phyloP scores from a whole-genome alignment of 345 rosid species.

The Litchi chinensis region DNA sequence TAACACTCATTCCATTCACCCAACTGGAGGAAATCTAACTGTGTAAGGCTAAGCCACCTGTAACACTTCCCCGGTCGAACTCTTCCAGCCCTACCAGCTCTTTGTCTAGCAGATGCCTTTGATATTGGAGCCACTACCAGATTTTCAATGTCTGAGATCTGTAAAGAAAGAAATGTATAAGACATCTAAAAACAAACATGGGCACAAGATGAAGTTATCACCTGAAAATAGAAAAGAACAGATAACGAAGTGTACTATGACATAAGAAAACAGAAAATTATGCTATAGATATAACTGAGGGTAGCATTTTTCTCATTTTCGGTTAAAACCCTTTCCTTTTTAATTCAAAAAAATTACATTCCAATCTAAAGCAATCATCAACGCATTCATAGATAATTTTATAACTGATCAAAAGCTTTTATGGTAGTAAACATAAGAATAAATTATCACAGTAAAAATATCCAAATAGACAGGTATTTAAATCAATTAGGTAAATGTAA shows the following conservation, averaged over 20 bases:
- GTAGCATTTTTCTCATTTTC: background rate
- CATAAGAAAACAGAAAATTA: constrained; percentile 2
- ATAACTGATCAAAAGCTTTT: background rate
- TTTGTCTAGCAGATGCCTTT: constrained; percentile 96
- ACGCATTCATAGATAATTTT: background rate
- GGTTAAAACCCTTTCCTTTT: no score
- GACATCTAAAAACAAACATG: background rate
- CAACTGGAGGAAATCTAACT: background rate
- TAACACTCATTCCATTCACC: background rate
- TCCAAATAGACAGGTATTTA: background rate
- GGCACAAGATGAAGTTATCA: background rate
- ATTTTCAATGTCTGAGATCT: constrained; percentile 93
- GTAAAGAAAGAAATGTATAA: constrained; percentile 19
- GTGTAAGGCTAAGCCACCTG: constrained; percentile 49
- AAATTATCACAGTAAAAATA: background rate
- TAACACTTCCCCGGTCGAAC: constrained; percentile 96
- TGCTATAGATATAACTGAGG: background rate
- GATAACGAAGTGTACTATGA: background rate
- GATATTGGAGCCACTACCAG: constrained; percentile 94
- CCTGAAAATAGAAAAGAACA: background rate
- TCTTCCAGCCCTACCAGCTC: constrained; percentile 98
- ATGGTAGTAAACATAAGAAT: background rate
- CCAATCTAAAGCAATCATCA: background rate
- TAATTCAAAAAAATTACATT: background rate
- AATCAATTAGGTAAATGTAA: background rate